Evolutionary conservation across 2,329 filamentous ascomycete genomes (phyloP).

Genomic region (Trichophyton rubrum): DNA sequence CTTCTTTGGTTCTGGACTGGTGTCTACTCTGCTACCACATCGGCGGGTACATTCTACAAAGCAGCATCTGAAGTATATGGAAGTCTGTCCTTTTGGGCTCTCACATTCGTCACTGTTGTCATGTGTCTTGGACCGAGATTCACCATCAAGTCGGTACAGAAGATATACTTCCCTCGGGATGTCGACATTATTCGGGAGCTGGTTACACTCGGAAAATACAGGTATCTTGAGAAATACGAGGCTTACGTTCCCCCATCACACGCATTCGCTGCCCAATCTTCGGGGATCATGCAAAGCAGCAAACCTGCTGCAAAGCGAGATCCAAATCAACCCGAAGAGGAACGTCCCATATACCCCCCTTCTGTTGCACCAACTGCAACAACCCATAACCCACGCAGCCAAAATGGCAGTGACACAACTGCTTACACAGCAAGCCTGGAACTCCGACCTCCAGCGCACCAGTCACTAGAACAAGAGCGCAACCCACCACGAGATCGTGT

Average conservation of each 20-base stretch:
- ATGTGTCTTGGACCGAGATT: conserved; percentile 82
- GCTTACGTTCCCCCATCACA: conserved; percentile 39
- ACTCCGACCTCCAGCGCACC: conserved; percentile 38
- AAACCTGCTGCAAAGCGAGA: conserved; percentile 44
- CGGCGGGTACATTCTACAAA: conserved; percentile 58
- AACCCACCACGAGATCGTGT: conserved; percentile 54
- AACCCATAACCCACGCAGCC: conserved; percentile 69
- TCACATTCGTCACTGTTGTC: conserved; percentile 63
- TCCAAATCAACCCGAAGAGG: conserved; percentile 67
- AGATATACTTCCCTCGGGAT: conserved; percentile 85
- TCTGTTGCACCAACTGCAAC: conserved; percentile 66
- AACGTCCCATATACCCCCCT: conserved; percentile 84
- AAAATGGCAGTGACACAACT: conserved; percentile 88
- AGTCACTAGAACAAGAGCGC: conserved; percentile 43
- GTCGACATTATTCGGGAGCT: conserved; percentile 95
- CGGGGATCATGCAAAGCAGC: conserved; percentile 35
- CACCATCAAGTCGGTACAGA: conserved; percentile 73
- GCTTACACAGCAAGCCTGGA: conserved; percentile 57
- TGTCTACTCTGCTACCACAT: conserved; percentile 56
- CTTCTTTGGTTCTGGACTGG: conserved; percentile 95
- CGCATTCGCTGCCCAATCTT: conserved; percentile 19
- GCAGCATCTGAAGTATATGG: conserved; percentile 68
- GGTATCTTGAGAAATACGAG: conserved; percentile 51
- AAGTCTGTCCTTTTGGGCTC: conserved; percentile 74
- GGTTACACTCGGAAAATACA: conserved; percentile 68